Conservation (phyloP, 2,329 filamentous ascomycete species). For the Ilyonectria destructans region DNA sequence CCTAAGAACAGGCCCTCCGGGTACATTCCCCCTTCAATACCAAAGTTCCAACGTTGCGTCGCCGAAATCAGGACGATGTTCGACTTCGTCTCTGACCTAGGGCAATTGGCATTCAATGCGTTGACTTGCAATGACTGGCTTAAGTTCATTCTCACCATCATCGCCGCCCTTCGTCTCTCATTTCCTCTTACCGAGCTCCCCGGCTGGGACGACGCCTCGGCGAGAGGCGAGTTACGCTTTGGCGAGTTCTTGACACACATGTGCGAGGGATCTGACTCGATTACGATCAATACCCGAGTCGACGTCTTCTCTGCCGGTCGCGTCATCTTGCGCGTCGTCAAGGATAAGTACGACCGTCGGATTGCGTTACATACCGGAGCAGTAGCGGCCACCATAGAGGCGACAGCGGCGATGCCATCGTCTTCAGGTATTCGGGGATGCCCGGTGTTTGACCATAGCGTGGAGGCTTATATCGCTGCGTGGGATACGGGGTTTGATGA, state of each 20-base stretch:
- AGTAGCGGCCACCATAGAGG: not conserved
- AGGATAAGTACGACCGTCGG: slow-evolving; percentile 62
- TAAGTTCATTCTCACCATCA: slow-evolving; percentile 58
- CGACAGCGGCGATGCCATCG: too few species aligned
- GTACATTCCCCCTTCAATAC: slow-evolving; percentile 34
- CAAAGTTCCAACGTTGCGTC: slow-evolving; percentile 46
- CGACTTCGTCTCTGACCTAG: slow-evolving; percentile 51
- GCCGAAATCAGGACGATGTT: slow-evolving; percentile 52
- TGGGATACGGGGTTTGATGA: slow-evolving; percentile 60
- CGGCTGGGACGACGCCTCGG: slow-evolving; percentile 56
- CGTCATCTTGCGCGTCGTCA: slow-evolving; percentile 64
- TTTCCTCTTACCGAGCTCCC: slow-evolving; percentile 61
- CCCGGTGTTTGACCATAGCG: slow-evolving; percentile 68
- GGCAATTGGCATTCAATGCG: slow-evolving; percentile 52
- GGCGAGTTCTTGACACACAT: slow-evolving; percentile 58
- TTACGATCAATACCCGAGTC: slow-evolving; percentile 50
- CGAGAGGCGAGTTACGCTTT: slow-evolving; percentile 59
- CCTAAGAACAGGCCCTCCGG: slow-evolving; percentile 18
- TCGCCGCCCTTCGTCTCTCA: slow-evolving; percentile 64
- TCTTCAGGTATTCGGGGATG: slow-evolving; percentile 52
- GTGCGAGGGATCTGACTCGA: slow-evolving; percentile 46
- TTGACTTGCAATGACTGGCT: slow-evolving; percentile 63
- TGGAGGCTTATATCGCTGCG: slow-evolving; percentile 61
- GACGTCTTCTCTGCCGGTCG: slow-evolving; percentile 64
- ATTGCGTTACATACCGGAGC: slow-evolving; percentile 51